These are phyloP conservation scores for Podospora pseudopauciseta DNA, from an alignment of 495 filamentous ascomycete genomes.

Conservation along the genomic window DNA sequence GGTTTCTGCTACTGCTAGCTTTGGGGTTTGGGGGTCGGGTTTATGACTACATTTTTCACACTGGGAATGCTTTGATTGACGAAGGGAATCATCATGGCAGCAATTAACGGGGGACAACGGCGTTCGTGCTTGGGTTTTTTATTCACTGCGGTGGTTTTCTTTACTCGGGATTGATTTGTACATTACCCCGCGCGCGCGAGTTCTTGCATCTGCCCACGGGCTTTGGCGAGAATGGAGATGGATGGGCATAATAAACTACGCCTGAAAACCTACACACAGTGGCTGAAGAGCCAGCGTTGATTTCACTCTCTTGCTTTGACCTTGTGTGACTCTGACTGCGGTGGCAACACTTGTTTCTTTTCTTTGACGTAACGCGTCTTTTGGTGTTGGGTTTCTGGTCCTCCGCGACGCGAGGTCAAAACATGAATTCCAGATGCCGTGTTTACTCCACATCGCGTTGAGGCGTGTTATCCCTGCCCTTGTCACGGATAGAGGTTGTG, in stretches of 20 bases:
- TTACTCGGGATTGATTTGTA: constrained; percentile 33
- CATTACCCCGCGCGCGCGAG: constrained; percentile 29
- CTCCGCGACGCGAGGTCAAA: background rate
- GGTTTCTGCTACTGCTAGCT: constrained; percentile 17
- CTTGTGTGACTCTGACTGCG: background rate
- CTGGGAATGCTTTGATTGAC: constrained; percentile 26
- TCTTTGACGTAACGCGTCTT: background rate
- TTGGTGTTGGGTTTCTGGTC: background rate
- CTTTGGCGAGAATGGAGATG: constrained; percentile 15
- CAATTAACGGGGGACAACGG: constrained; percentile 28
- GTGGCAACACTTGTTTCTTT: background rate
- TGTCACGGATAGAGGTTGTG: background rate
- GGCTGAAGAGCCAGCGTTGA: background rate
- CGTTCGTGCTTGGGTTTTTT: constrained; percentile 36
- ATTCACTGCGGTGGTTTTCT: constrained; percentile 25
- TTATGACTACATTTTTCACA: constrained; percentile 31
- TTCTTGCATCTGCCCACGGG: constrained; percentile 9
- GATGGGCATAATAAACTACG: constrained; percentile 18
- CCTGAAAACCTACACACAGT: constrained; percentile 11
- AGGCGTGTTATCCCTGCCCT: background rate
- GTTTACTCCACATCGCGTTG: background rate
- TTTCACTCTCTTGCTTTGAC: background rate
- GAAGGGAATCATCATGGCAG: constrained; percentile 25
- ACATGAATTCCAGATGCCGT: background rate
- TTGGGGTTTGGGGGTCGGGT: constrained; percentile 28